A percentile compares a stretch with the other conserved stretches of the same genome.
These are phyloP conservation scores for Aspergillus nomiae DNA, from an alignment of 2,329 filamentous ascomycete species.

Conservation along the genomic window DNA sequence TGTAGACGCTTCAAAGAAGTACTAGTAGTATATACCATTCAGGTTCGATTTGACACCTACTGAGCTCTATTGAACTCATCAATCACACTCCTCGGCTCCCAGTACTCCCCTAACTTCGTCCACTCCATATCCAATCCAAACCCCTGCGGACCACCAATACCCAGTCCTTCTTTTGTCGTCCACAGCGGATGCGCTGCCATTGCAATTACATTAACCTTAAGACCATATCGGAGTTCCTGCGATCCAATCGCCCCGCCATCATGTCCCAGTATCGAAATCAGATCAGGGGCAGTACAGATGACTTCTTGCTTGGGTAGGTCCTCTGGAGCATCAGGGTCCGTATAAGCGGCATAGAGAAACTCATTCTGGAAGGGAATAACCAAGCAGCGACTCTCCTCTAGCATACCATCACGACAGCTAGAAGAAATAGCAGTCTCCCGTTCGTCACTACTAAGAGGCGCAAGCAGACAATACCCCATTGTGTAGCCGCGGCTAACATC, in stretches of 20 bases:
- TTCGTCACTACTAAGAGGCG: constrained; percentile 29
- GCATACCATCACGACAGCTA: not conserved
- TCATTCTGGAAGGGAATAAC: constrained; percentile 33
- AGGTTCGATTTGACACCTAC: not conserved
- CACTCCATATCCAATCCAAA: constrained; percentile 33
- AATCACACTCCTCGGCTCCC: constrained; percentile 21
- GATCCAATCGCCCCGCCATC: constrained; percentile 56
- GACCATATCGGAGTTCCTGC: constrained; percentile 54
- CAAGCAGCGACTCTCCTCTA: constrained; percentile 7
- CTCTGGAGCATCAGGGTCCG: constrained; percentile 7
- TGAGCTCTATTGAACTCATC: constrained; percentile 2
- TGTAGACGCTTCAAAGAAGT: not conserved
- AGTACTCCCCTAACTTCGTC: constrained; percentile 24
- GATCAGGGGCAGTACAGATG: constrained; percentile 36
- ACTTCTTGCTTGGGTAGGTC: constrained; percentile 7
- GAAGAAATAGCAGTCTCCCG: constrained; percentile 10
- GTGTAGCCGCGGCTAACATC: constrained; percentile 41
- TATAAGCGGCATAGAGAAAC: constrained; percentile 30
- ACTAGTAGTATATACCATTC: not conserved
- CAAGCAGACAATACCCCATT: constrained; percentile 36
- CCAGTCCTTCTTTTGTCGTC: constrained; percentile 43
- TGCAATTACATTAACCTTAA: constrained; percentile 54
- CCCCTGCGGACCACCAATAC: constrained; percentile 44
- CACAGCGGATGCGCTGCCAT: constrained; percentile 55
- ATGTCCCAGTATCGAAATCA: constrained; percentile 41